Evolutionary conservation across 2,329 filamentous ascomycete genomes (phyloP).

Genomic region (Colletotrichum australisinense): DNA sequence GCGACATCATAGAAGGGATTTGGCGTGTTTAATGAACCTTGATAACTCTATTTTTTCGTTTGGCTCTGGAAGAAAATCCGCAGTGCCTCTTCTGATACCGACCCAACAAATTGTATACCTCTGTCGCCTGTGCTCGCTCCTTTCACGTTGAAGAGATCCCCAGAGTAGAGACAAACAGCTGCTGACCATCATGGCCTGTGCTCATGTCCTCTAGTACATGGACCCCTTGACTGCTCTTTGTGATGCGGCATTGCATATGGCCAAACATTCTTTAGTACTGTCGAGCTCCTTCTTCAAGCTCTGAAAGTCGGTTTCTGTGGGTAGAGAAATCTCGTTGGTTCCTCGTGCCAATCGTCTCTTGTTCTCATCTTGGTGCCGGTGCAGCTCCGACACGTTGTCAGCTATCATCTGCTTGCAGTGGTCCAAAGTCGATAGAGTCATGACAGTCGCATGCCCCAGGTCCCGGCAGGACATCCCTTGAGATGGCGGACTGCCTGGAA

Average conservation of each 20-base stretch:
- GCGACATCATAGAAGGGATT: not conserved
- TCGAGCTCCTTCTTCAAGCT: not conserved
- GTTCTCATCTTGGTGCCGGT: not conserved
- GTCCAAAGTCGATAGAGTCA: not conserved
- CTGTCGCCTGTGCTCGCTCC: not conserved
- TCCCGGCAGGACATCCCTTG: not conserved
- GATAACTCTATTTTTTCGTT: not conserved
- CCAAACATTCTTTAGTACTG: slow-evolving; percentile 1
- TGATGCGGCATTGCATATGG: not conserved
- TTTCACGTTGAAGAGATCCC: slow-evolving; percentile 12
- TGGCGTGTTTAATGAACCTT: too few species aligned
- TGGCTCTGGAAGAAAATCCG: not conserved
- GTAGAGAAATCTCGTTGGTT: not conserved
- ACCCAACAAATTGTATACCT: not conserved
- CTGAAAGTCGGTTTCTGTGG: not conserved
- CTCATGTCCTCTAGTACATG: slow-evolving; percentile 7
- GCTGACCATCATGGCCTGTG: slow-evolving; percentile 3
- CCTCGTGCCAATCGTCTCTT: not conserved
- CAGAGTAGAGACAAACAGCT: slow-evolving; percentile 6
- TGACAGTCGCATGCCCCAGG: not conserved
- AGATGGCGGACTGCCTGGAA: not conserved
- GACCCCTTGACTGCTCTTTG: not conserved
- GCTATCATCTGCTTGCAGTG: not conserved
- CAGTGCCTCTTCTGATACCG: not conserved
- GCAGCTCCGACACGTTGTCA: not conserved